Conservation (phyloP, 2,329 filamentous ascomycete genomes). For the Pseudocercospora macadamiae region DNA sequence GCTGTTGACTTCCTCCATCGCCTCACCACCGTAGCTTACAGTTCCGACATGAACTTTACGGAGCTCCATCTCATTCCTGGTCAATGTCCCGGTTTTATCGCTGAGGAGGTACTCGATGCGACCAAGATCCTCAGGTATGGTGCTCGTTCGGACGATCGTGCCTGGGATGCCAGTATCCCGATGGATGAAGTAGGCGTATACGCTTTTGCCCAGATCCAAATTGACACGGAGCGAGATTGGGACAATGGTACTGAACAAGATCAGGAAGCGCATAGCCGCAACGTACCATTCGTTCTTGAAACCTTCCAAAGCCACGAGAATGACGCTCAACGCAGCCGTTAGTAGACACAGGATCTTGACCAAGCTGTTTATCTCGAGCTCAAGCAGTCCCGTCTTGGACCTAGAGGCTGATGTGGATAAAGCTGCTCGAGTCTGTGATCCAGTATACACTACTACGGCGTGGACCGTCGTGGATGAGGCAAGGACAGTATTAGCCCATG, state of each 20-base stretch:
- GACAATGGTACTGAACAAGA: conserved; percentile 98
- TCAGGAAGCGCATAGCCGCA: conserved; percentile 96
- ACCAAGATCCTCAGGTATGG: conserved; percentile 93
- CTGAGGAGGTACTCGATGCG: conserved; percentile 94
- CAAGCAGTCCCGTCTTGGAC: conserved; percentile 90
- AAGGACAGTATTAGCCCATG: conserved; percentile 97
- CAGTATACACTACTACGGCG: conserved; percentile 91
- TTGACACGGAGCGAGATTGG: conserved; percentile 96
- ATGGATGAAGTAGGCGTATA: conserved; percentile 95
- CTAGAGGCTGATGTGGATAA: conserved; percentile 89
- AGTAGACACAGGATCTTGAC: conserved; percentile 94
- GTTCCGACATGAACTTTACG: conserved; percentile 98
- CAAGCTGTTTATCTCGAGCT: conserved; percentile 94
- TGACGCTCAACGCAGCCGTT: conserved; percentile 81
- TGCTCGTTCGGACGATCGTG: conserved; percentile 92
- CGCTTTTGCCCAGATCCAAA: conserved; percentile 93
- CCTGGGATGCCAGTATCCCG: conserved; percentile 85
- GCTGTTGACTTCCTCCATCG: conserved; percentile 92
- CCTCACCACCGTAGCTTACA: conserved; percentile 96
- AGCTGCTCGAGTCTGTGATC: conserved; percentile 88
- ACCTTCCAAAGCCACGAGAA: conserved; percentile 84
- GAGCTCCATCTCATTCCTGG: conserved; percentile 82
- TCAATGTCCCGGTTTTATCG: conserved; percentile 97
- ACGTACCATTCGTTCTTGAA: conserved; percentile 84
- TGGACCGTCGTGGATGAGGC: conserved; percentile 88